Conservation (phyloP, 1,139 yeast species). For the Kluyveromyces sp. region DNA sequence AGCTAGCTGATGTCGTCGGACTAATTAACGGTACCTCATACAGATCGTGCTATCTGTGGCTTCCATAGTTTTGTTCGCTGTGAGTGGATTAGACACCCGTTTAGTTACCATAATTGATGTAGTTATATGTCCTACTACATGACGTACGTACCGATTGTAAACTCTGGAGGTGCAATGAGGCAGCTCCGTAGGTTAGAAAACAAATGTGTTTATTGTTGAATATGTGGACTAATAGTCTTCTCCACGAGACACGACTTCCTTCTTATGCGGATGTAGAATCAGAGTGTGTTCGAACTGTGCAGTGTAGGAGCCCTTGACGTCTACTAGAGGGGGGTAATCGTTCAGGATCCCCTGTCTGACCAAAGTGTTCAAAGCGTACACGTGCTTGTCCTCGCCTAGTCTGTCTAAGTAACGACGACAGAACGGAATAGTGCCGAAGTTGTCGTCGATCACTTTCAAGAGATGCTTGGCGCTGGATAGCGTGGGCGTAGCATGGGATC, state of each 20-base stretch:
- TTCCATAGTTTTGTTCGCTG: too few relatives aligned
- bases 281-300: slow-evolving; percentile 97
- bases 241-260: slow-evolving; percentile 92
- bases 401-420: slow-evolving; percentile 93
- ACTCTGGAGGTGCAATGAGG: too few relatives aligned
- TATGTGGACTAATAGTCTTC: slow-evolving; percentile 70
- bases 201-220: too few relatives aligned
- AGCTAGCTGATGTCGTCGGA: too few relatives aligned
- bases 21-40: too few relatives aligned
- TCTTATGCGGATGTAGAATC: slow-evolving; percentile 79
- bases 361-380: slow-evolving; percentile 79
- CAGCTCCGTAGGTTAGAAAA: too few relatives aligned
- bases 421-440: slow-evolving; percentile 93
- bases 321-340: slow-evolving; percentile 96
- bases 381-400: slow-evolving; percentile 84
- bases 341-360: slow-evolving; percentile 82
- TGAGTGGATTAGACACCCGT: too few relatives aligned
- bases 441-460: slow-evolving; percentile 59
- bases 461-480: slow-evolving; percentile 62
- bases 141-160: too few relatives aligned
- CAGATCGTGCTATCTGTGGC: too few relatives aligned
- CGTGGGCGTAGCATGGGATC: slow-evolving; percentile 47
- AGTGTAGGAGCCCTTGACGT: slow-evolving; percentile 77
- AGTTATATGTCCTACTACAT: too few relatives aligned
- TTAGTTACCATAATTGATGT: too few relatives aligned